Conservation (phyloP, 202 grass and related monocot genomes). For the Tripidium arundinaceum region DNA sequence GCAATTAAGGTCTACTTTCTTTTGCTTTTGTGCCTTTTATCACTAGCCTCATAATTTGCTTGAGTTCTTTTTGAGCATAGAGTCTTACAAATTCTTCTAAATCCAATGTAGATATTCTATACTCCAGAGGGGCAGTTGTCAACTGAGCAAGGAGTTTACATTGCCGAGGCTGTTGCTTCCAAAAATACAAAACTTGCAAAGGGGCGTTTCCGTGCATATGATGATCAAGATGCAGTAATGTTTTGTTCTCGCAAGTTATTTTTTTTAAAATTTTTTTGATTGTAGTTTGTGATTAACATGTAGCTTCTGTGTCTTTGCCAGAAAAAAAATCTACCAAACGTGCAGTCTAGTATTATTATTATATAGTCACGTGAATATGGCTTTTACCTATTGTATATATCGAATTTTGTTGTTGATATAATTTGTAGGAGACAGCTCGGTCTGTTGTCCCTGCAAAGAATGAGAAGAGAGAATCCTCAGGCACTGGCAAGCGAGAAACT, state of each 20-base stretch:
- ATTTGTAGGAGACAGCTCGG: constrained; percentile 55
- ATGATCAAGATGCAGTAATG: constrained; percentile 66
- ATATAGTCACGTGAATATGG: not conserved
- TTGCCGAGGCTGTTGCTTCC: constrained; percentile 68
- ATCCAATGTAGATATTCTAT: constrained; percentile 70
- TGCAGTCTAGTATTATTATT: constrained; percentile 8
- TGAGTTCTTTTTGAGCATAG: not conserved
- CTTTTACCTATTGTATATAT: not conserved
- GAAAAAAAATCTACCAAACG: not conserved
- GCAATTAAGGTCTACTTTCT: not conserved
- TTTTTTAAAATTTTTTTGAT: constrained; percentile 2
- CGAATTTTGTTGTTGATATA: constrained; percentile 19
- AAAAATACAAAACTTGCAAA: constrained; percentile 90
- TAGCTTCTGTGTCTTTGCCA: not conserved
- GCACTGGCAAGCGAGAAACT: constrained; percentile 54
- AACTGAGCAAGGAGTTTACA: constrained; percentile 86
- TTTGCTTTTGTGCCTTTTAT: constrained; percentile 24
- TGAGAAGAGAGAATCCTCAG: constrained; percentile 64
- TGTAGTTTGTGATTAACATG: not conserved
- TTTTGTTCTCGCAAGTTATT: constrained; percentile 13
- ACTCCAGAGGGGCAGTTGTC: constrained; percentile 83
- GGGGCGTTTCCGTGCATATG: constrained; percentile 86
- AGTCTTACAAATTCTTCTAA: constrained; percentile 31
- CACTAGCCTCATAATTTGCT: constrained; percentile 9
- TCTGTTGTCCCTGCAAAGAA: constrained; percentile 40